A percentile compares a stretch with the other conserved stretches of the same genome.
Evolutionary conservation across 2,329 filamentous ascomycete genomes (phyloP).

Genomic region (Exophiala sideris): DNA sequence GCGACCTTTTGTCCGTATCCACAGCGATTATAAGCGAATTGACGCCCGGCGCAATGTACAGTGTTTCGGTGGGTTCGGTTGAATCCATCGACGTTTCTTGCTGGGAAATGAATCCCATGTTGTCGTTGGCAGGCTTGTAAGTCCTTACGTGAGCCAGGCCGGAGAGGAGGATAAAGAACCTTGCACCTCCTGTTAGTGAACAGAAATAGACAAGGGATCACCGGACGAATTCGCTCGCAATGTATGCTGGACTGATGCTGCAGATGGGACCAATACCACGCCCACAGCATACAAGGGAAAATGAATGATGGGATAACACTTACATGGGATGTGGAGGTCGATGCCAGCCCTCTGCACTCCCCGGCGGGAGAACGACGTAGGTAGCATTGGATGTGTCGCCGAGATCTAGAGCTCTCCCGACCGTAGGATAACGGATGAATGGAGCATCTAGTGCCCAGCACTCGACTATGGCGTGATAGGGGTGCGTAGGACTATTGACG

Average conservation of each 20-base stretch:
- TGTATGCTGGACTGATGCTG: no score
- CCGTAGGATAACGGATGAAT: constrained; percentile 19
- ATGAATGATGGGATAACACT: not conserved
- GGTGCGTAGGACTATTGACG: constrained; percentile 6
- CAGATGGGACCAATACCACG: not conserved
- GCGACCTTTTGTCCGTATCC: constrained; percentile 26
- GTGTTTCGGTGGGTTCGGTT: not conserved
- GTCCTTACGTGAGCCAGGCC: constrained; percentile 10
- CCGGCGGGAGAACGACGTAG: constrained; percentile 19
- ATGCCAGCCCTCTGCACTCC: constrained; percentile 18
- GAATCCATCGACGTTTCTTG: not conserved
- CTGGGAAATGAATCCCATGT: not conserved
- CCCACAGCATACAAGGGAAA: not conserved
- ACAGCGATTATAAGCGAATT: constrained; percentile 28
- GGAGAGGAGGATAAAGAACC: constrained; percentile 10
- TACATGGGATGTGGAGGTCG: constrained; percentile 19
- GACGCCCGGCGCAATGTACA: constrained; percentile 11
- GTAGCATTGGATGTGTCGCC: constrained; percentile 17
- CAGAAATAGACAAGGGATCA: not conserved
- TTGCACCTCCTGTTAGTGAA: not conserved
- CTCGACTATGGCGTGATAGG: constrained; percentile 14
- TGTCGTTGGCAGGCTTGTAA: not conserved
- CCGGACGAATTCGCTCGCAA: not conserved
- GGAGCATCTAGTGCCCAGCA: constrained; percentile 15
- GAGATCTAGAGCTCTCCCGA: constrained; percentile 11